Evolutionary conservation across 2,329 filamentous ascomycete species (phyloP).

Genomic region (Boeremia exigua): DNA sequence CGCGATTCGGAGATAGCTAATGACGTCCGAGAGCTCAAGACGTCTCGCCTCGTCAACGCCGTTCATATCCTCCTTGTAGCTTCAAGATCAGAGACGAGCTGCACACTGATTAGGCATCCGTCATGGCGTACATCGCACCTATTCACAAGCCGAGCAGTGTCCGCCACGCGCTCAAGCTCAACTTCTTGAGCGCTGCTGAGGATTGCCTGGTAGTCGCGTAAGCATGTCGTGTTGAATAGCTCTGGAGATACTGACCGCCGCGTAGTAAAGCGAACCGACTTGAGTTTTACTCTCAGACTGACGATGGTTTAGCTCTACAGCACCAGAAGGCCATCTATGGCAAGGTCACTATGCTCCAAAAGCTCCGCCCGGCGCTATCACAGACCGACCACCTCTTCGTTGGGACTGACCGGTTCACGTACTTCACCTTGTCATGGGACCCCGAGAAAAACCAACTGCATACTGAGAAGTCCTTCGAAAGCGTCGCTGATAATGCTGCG

Average conservation of each 20-base stretch:
- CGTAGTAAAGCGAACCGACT: constrained; percentile 78
- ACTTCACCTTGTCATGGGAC: constrained; percentile 91
- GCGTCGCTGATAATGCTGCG: constrained; percentile 66
- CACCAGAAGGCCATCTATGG: constrained; percentile 80
- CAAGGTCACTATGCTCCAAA: constrained; percentile 83
- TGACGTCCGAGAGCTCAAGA: constrained; percentile 31
- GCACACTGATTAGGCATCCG: constrained; percentile 9
- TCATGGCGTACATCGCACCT: constrained; percentile 92
- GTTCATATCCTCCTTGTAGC: constrained; percentile 2
- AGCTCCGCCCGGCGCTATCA: constrained; percentile 75
- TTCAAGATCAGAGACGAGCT: background rate
- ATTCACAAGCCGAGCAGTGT: constrained; percentile 93
- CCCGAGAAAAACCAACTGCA: constrained; percentile 57
- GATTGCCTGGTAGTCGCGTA: constrained; percentile 90
- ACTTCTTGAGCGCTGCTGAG: constrained; percentile 74
- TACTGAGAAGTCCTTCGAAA: constrained; percentile 65
- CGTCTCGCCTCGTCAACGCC: constrained; percentile 2
- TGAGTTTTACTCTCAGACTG: constrained; percentile 77
- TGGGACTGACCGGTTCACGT: constrained; percentile 86
- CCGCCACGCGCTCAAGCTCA: constrained; percentile 82
- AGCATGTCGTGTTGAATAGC: constrained; percentile 43
- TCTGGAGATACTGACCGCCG: constrained; percentile 16
- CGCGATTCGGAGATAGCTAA: constrained; percentile 37
- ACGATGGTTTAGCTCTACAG: constrained; percentile 65
- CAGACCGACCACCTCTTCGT: constrained; percentile 86